Base-by-base conservation (phyloP, 179 eudicot species). In the Silene noctiflora region DNA sequence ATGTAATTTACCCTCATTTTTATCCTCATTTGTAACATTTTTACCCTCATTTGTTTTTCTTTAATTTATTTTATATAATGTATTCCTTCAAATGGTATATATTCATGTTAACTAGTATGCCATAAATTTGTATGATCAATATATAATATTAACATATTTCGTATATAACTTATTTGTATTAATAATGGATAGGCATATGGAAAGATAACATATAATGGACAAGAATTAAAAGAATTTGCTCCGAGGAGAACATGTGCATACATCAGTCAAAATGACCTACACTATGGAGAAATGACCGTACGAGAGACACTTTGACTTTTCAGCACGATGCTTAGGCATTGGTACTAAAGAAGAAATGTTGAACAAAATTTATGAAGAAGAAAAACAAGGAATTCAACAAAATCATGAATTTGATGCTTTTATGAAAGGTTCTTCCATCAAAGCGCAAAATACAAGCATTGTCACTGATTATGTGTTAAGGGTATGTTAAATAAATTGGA, bases 281-380 rank as follows among this genome's bases (percentile, higher is more conserved):
- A 90, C 62, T 61, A 83, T 7, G 93, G 91, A 25, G 95, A 91
- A 81, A 82, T 91, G 97, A 91, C 95, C 0, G 95, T 91, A 1
- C 79, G 95, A 65, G 97, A 92, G 77, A 92, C 96, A 6, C 61
- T 90, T 90, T 5, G 93, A 92, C 71, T 92, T 92, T 77, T 85
- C 97, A 1, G 93, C 86, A 29, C 83, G 93, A 21, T 90, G 97
- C 74, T 83, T 89, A 76, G 96, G 98, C 56, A 88, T 91, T 16
- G 98, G 98, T 24, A 79, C 86, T 4, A 83, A 94, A 76, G 86
- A 91, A 67, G 87, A 89, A 13, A 79, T 89, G 81, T 80, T 93
- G 44, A 72, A 82, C 9, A 87, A 93, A 69, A 44, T 91, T 29
- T 84, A 84, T 0, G 84, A 90, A 77, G 96, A 93, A 77, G 87